Evolutionary conservation across 2,329 filamentous ascomycete species (phyloP), one percentile per base, ranked within the genome.

Genomic region (Camillea tinctor): DNA sequence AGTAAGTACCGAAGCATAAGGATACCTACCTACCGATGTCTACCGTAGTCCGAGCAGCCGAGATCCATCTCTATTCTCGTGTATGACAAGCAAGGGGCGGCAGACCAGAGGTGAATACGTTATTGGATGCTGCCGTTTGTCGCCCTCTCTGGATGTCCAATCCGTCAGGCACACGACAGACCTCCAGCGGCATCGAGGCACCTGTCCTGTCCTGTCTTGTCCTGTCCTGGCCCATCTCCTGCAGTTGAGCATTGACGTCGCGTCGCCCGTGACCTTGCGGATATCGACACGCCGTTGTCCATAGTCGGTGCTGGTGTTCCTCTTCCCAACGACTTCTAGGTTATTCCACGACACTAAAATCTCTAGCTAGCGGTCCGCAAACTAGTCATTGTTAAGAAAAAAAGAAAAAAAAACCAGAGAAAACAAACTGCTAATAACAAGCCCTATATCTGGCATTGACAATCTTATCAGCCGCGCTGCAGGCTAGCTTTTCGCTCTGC

Each of bases 71-170:
- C 58, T 50, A 51, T 56, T 55, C 51, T 66, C 63, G 62, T 56
- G 63, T 66, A 65, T 59, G 58, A 66, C 65, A 60, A 59, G 48
- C 63, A 58, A 58, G 59, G 60, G 54, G 61, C 55, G 50, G 55
- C 59, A 61, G 66, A 68, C 69, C 64, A 62, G 64, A 56, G 22
- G 48, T 56, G 9, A 15, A 50, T 40, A 60, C 61, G 61, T 61
- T 63, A 68, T 69, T 72, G 68, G 66, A 63, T 54, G 63, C n/a
- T 55, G 60, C 67, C 66, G 70, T 71, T 72, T 72, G 68, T 63
- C 53, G 55, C 59, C 54, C 54, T 61, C 58, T 61, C 58, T 67
- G 61, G 62, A 63, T 57, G 68, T 64, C 67, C 65, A 69, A 60
- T 64, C 64, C 63, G 62, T 63, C 69, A 60, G 69, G 66, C 68